Conservation (phyloP, 805 yeast genomes). For the Candida yuanshanica region DNA sequence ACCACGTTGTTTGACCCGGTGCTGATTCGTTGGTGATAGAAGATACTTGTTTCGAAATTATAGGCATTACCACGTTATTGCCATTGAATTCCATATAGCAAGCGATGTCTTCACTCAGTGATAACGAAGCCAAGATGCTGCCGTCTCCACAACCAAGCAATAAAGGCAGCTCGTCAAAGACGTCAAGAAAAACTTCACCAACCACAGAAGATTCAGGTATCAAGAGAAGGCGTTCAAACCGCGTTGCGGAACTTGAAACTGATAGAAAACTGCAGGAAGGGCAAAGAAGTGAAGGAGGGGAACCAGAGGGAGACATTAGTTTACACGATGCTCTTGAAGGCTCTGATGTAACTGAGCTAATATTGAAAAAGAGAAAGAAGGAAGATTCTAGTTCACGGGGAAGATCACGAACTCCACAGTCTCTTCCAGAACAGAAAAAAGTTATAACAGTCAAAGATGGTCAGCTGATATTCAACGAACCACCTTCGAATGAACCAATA, state of each 20-base stretch:
- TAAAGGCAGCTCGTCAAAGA: conserved; percentile 2
- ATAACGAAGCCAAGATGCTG: neutral
- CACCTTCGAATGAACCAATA: conserved; percentile 45
- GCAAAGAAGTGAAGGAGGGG: neutral
- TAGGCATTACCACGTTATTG: too few relatives aligned
- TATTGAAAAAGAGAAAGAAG: conserved; percentile 6
- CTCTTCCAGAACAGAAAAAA: neutral
- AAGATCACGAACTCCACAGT: neutral
- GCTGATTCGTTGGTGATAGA: too few relatives aligned
- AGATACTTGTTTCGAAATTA: too few relatives aligned
- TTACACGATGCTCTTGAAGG: neutral
- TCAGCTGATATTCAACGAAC: conserved; percentile 38
- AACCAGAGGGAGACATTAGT: neutral
- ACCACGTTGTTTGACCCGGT: too few relatives aligned
- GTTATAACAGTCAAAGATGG: conserved; percentile 2
- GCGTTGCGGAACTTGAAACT: conserved; percentile 1
- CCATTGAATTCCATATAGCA: too few relatives aligned
- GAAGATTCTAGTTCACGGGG: neutral
- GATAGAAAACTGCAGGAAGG: neutral
- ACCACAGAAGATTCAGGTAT: neutral
- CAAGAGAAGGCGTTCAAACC: conserved; percentile 7
- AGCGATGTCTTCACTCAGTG: neutral
- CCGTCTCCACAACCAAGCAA: conserved; percentile 1
- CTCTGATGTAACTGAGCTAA: neutral
- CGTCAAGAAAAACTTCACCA: neutral